Evolutionary conservation across 2,329 filamentous ascomycete genomes (phyloP).

Genomic region (Elsinoe perseae): DNA sequence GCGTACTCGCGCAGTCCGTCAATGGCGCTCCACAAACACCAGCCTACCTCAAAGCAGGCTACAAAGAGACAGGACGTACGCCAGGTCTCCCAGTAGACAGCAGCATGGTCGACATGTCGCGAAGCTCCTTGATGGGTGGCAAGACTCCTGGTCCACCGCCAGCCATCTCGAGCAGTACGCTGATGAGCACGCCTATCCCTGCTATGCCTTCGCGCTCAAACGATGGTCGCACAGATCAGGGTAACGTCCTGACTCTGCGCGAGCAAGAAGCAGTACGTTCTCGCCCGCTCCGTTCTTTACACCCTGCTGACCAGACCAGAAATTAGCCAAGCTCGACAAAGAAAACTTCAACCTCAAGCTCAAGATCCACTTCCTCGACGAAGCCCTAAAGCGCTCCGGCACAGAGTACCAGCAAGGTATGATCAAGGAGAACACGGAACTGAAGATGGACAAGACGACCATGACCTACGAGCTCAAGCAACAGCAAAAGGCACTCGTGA

Average conservation of each 20-base stretch:
- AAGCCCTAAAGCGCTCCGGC: constrained; percentile 77
- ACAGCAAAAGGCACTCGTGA: constrained; percentile 74
- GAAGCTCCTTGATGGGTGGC: constrained; percentile 55
- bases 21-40: constrained; percentile 57
- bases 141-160: constrained; percentile 71
- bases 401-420: constrained; percentile 84
- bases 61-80: constrained; percentile 55
- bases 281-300: neutral
- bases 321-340: constrained; percentile 92
- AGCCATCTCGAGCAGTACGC: constrained; percentile 66
- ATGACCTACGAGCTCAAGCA: constrained; percentile 80
- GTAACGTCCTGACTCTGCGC: constrained; percentile 81
- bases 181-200: constrained; percentile 71
- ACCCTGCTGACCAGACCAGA: constrained; percentile 33
- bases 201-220: constrained; percentile 57
- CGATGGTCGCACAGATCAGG: constrained; percentile 64
- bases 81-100: constrained; percentile 71
- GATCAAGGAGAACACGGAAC: constrained; percentile 87
- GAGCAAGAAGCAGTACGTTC: constrained; percentile 78
- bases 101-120: constrained; percentile 58
- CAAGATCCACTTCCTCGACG: constrained; percentile 94
- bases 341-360: constrained; percentile 96
- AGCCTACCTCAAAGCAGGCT: constrained; percentile 52
- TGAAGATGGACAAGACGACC: constrained; percentile 86
- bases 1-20: constrained; percentile 31